Evolutionary conservation across 345 rosid species (phyloP).

Genomic region (Passiflora organensis): DNA sequence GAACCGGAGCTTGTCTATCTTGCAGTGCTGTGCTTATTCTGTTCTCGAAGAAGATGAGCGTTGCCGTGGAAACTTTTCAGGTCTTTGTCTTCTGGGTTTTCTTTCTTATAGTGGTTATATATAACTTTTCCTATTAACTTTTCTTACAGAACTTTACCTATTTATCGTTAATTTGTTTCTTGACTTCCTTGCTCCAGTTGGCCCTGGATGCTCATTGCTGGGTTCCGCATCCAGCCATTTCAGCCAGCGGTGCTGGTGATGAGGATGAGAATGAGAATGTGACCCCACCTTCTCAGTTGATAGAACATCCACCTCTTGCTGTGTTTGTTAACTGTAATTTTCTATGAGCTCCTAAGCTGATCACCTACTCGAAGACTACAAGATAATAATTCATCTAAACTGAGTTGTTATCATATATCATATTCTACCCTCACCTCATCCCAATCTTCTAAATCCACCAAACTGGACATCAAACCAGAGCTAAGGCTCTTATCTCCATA

Average conservation of each 20-base stretch:
- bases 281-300: constrained; percentile 83
- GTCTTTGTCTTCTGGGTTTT: constrained; percentile 26
- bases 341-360: too few species aligned
- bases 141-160: constrained; percentile 6
- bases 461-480: too few species aligned
- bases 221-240: constrained; percentile 87
- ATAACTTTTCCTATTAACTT: not conserved
- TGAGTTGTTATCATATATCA: too few species aligned
- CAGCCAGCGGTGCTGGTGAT: constrained; percentile 48
- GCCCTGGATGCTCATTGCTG: constrained; percentile 96
- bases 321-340: constrained; percentile 77
- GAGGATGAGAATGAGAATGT: constrained; percentile 82
- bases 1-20: constrained; percentile 15
- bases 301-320: constrained; percentile 99
- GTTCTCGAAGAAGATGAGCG: constrained; percentile 78
- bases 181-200: constrained; percentile 52
- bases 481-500: too few species aligned
- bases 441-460: too few species aligned
- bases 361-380: not conserved
- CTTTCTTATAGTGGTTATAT: not conserved
- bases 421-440: too few species aligned
- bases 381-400: too few species aligned
- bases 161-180: constrained; percentile 19
- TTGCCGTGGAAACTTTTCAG: constrained; percentile 89
- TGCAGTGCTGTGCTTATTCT: constrained; percentile 85